Conservation (phyloP, 2,329 filamentous ascomycete species). For the Aspergillus hiratsukae region DNA sequence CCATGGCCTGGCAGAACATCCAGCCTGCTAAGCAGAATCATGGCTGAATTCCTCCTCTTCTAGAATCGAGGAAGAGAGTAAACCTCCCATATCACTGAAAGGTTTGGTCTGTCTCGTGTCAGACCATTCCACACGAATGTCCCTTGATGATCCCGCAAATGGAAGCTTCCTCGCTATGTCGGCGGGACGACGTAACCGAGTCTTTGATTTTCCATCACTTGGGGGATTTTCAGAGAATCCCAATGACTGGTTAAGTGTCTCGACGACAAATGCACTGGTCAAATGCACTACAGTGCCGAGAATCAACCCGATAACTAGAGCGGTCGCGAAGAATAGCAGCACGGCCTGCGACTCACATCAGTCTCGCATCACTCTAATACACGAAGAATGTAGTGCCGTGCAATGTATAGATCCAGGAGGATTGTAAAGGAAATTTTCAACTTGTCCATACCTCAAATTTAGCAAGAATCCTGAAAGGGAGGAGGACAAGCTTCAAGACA, state of each 20-base stretch:
- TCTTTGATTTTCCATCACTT: neutral
- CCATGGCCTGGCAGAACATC: neutral
- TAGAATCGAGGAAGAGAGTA: conserved; percentile 24
- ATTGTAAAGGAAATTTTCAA: neutral
- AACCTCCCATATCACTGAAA: conserved; percentile 2
- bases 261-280: conserved; percentile 52
- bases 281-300: conserved; percentile 58
- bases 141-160: neutral
- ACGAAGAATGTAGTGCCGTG: neutral
- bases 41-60: conserved; percentile 30
- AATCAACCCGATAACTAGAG: conserved; percentile 61
- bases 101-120: neutral
- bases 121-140: conserved; percentile 1
- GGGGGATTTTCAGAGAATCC: conserved; percentile 19
- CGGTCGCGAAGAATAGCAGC: conserved; percentile 59
- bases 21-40: conserved; percentile 4
- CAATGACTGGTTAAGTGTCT: conserved; percentile 46
- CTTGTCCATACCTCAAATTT: conserved; percentile 51
- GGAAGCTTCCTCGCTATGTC: neutral
- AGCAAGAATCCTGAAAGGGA: conserved; percentile 49
- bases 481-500: conserved; percentile 36
- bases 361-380: neutral
- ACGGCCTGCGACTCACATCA: conserved; percentile 31
- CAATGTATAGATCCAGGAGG: neutral
- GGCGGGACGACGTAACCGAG: neutral